Percentiles rank a stretch among this genome's conserved stretches.
Evolutionary conservation across 345 rosid genomes (phyloP).

Genomic region (Eutrema japonicum): DNA sequence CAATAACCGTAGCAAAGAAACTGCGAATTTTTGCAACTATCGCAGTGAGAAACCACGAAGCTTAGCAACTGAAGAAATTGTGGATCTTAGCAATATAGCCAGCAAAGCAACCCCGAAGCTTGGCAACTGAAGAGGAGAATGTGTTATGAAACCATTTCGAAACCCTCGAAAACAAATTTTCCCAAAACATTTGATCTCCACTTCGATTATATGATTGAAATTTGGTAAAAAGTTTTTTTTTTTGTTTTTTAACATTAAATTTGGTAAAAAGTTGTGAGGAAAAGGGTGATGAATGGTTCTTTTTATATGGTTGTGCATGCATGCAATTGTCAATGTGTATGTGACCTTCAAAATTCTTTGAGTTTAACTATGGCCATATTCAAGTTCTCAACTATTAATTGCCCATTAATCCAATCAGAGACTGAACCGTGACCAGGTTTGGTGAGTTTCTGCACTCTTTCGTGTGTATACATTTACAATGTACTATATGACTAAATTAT

Average conservation of each 20-base stretch:
- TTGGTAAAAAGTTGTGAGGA: no score
- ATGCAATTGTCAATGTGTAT: slow-evolving; percentile 22
- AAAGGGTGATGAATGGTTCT: neutral
- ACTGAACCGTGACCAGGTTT: neutral
- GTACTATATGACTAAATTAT: no score
- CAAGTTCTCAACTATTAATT: neutral
- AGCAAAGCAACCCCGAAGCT: neutral
- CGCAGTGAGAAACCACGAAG: neutral
- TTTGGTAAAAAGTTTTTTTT: neutral
- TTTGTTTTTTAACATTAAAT: no score
- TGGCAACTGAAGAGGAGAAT: neutral
- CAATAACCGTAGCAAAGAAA: neutral
- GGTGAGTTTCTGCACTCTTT: no score
- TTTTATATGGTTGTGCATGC: slow-evolving; percentile 16
- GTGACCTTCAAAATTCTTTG: slow-evolving; percentile 23
- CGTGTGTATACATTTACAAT: no score
- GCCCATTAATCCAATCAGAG: neutral
- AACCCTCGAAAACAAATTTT: slow-evolving; percentile 11
- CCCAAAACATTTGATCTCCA: slow-evolving; percentile 20
- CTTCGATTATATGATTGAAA: neutral
- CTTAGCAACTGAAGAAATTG: neutral
- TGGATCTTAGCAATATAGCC: neutral
- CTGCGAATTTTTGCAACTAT: neutral
- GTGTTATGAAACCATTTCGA: slow-evolving; percentile 16
- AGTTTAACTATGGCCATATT: slow-evolving; percentile 1